A percentile compares a stretch with the other conserved stretches of the same genome.
These are phyloP conservation scores for Macrolepiota albuminosa DNA, from an alignment of 768 basidiomycete species.

Conservation along the genomic window DNA sequence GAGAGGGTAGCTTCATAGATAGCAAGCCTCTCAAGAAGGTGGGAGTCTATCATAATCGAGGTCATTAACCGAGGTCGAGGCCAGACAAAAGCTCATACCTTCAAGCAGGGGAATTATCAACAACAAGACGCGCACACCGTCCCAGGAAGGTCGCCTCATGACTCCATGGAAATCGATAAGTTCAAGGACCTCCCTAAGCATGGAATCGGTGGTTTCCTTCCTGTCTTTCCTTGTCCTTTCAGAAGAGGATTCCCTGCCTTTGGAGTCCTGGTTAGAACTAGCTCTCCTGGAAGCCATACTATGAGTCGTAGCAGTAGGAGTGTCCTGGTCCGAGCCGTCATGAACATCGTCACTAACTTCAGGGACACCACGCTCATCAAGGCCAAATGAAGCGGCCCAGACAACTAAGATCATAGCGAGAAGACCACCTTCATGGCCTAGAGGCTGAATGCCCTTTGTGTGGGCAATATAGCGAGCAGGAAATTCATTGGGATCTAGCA, in stretches of 20 bases:
- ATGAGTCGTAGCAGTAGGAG: conserved; percentile 9
- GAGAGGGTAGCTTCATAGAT: conserved; percentile 81
- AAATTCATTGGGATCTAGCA: conserved; percentile 81
- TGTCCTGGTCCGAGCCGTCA: conserved; percentile 14
- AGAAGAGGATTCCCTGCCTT: conserved; percentile 24
- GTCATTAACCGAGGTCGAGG: conserved; percentile 6
- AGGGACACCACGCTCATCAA: conserved; percentile 72
- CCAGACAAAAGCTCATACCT: conserved; percentile 38
- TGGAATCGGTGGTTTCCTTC: conserved; percentile 56
- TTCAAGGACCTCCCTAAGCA: conserved; percentile 71
- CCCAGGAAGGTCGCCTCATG: conserved; percentile 79
- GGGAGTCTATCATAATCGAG: conserved; percentile 27
- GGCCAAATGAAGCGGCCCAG: conserved; percentile 88
- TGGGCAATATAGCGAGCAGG: conserved; percentile 66
- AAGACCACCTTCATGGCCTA: conserved; percentile 72
- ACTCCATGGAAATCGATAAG: conserved; percentile 79
- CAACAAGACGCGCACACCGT: conserved; percentile 77
- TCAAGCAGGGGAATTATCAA: conserved; percentile 80
- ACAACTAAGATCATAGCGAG: conserved; percentile 77
- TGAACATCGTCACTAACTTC: conserved; percentile 22
- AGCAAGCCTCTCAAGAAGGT: conserved; percentile 43
- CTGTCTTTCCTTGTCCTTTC: conserved; percentile 36
- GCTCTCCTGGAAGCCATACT: conserved; percentile 3
- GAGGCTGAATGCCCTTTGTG: conserved; percentile 51
- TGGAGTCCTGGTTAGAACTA: conserved; percentile 7